Conservation (phyloP, 83 land plant species). For the Diphasiastrum complanatum region DNA sequence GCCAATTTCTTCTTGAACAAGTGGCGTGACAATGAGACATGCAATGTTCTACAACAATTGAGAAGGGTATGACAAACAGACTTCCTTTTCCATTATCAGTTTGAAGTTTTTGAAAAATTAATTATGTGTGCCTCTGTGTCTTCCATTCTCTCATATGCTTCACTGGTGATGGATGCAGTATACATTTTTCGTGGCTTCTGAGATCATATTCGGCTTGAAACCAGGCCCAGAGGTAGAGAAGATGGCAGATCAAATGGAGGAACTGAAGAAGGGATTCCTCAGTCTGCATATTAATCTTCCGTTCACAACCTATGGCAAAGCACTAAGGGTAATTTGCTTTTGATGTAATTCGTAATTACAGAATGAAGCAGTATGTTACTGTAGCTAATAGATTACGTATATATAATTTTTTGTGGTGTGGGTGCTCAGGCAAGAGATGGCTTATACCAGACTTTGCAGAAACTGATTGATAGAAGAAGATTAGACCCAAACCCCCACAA, state of each 20-base stretch:
- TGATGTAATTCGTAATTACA: background rate
- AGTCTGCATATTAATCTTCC: slow-evolving; percentile 8
- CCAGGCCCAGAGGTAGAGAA: slow-evolving; percentile 1
- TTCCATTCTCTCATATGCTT: too few species aligned
- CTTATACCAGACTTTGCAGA: background rate
- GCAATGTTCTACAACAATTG: slow-evolving; percentile 4
- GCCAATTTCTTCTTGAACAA: background rate
- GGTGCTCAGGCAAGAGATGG: background rate
- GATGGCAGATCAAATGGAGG: slow-evolving; percentile 5
- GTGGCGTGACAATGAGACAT: background rate
- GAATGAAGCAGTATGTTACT: background rate
- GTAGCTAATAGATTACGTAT: background rate
- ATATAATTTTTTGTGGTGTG: background rate
- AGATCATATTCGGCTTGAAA: slow-evolving; percentile 6
- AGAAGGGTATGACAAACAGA: slow-evolving; percentile 2
- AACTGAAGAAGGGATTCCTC: too few species aligned
- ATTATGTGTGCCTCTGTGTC: background rate
- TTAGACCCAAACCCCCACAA: background rate
- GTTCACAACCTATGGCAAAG: slow-evolving; percentile 5
- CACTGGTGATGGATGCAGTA: slow-evolving; percentile 8
- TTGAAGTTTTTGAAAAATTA: background rate
- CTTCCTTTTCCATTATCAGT: too few species aligned
- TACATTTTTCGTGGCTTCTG: background rate
- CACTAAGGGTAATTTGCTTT: slow-evolving; percentile 8
- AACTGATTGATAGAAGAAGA: background rate